phyloP scores from a whole-genome alignment of 1,139 yeast genomes.

The Lodderomyces orthopsilosis region DNA sequence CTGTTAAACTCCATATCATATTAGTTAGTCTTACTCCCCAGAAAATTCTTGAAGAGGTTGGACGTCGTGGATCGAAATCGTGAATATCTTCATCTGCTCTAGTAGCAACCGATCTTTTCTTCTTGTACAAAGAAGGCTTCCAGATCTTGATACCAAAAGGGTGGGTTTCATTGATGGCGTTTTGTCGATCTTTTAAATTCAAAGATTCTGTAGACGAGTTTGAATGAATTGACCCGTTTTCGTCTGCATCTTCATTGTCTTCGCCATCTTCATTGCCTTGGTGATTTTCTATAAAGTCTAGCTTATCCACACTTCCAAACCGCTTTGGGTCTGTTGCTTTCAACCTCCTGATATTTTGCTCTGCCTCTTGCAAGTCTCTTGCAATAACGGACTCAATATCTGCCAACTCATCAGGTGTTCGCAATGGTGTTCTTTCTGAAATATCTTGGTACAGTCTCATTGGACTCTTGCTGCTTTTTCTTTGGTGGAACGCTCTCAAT shows the following conservation, averaged over 20 bases:
- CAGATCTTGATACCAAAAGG: conserved; percentile 98
- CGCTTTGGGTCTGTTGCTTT: conserved; percentile 15
- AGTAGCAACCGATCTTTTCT: conserved; percentile 84
- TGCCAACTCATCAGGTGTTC: neutral
- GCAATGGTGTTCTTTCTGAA: conserved; percentile 1
- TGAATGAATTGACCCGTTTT: conserved; percentile 40
- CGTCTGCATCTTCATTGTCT: conserved; percentile 22
- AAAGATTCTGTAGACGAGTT: conserved; percentile 69
- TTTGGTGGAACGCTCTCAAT: conserved; percentile 39
- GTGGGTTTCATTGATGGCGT: conserved; percentile 93
- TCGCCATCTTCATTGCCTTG: conserved; percentile 13
- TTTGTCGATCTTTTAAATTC: conserved; percentile 90
- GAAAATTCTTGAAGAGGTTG: conserved; percentile 48
- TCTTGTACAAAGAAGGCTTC: conserved; percentile 96
- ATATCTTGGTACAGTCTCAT: conserved; percentile 3
- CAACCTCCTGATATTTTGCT: conserved; percentile 19
- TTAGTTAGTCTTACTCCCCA: conserved; percentile 73
- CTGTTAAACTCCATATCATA: conserved; percentile 66
- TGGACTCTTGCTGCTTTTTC: conserved; percentile 15
- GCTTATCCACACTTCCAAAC: conserved; percentile 4
- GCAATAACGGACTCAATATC: conserved; percentile 17
- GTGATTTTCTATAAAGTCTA: conserved; percentile 13
- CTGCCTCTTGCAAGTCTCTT: conserved; percentile 20
- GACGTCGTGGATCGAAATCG: conserved; percentile 56
- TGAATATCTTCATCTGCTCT: conserved; percentile 95